phyloP scores from a whole-genome alignment of 371 early-diverging fungal genomes.

The Nosema bombycis region DNA sequence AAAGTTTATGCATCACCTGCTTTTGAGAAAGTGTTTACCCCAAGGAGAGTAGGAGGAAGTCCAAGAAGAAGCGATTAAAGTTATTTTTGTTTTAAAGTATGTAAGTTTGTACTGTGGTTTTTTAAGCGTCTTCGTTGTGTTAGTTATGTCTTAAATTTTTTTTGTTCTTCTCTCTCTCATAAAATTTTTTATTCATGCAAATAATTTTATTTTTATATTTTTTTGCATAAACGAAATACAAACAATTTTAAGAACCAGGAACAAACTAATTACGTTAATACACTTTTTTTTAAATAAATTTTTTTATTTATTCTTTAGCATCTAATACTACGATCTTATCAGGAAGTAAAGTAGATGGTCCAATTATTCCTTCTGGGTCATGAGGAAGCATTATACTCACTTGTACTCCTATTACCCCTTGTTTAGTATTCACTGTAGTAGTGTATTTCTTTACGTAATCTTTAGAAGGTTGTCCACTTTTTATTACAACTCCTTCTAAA shows the following conservation, averaged over 20 bases:
- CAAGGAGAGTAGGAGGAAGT: background rate
- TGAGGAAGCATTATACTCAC: conserved; percentile 97
- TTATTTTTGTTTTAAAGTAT: background rate
- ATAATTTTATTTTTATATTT: background rate
- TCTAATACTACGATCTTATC: conserved; percentile 89
- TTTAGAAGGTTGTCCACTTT: conserved; percentile 87
- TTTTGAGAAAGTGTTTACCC: conserved; percentile 19
- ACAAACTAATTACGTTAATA: conserved; percentile 3
- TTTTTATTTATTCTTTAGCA: conserved; percentile 52
- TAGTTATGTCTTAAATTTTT: conserved; percentile 28
- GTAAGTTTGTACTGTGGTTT: background rate
- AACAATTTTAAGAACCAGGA: background rate
- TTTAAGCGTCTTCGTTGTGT: conserved; percentile 53
- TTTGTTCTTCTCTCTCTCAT: conserved; percentile 29
- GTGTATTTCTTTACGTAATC: conserved; percentile 92
- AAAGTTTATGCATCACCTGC: conserved; percentile 23
- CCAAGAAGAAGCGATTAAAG: background rate
- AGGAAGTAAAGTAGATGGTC: conserved; percentile 88
- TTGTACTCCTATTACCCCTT: conserved; percentile 96
- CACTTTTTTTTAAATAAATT: conserved; percentile 24
- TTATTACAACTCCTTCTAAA: conserved; percentile 87
- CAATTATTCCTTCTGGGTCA: conserved; percentile 87
- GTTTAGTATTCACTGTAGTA: conserved; percentile 93
- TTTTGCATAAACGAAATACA: no score
- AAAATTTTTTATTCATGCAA: background rate